Base-by-base conservation (phyloP, 495 filamentous ascomycete species). In the Penicillium waksmanii region DNA sequence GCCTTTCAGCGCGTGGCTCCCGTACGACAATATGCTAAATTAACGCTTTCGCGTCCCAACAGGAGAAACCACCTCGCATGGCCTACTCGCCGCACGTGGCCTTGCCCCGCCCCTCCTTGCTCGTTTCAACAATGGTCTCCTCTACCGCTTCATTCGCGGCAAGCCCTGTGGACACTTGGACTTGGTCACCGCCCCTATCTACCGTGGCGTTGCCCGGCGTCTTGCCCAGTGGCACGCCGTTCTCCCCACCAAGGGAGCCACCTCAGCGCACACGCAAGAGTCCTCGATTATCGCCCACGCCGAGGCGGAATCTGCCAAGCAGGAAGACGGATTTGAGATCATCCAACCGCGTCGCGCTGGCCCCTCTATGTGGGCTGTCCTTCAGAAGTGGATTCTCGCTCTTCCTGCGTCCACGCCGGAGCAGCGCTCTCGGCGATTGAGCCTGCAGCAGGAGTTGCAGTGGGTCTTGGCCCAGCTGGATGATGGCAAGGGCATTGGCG, bases 331-430 rank as follows among this genome's bases (percentile, higher is more conserved):
- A 5, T 79, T 89, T 53, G 75, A 84, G 38, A 69, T 78, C 55
- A 82, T 86, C 52, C 82, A 84, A 19, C 85, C 87, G 9, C 78
- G 82, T 3, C 88, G 86, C 62, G 81, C 84, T 3, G 78, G 84
- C 11, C 89, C 92, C 12, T 96, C 94, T 67, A 78, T 96, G 34
- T 99, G 96, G 96, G 90, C 89, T 9, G 89, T 96, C 33, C 87
- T 96, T 79, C 92, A 96, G 74, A 95, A 92, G 76, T 99, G 95
- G 95, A 90, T 98, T 46, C 79, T 85, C 63, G 95, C 93, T 13
- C 80, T 99, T 40, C 93, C 95, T 4, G 84, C 77, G 12, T 76
- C 81, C 9, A 92, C 87, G 0, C 83, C 87, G 23, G 77, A 81
- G 21, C 87, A 97, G 72, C 80, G 79, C 35, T 60, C 73, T 51